phyloP scores from a whole-genome alignment of 768 basidiomycete species.

The Polyporus arcularius region DNA sequence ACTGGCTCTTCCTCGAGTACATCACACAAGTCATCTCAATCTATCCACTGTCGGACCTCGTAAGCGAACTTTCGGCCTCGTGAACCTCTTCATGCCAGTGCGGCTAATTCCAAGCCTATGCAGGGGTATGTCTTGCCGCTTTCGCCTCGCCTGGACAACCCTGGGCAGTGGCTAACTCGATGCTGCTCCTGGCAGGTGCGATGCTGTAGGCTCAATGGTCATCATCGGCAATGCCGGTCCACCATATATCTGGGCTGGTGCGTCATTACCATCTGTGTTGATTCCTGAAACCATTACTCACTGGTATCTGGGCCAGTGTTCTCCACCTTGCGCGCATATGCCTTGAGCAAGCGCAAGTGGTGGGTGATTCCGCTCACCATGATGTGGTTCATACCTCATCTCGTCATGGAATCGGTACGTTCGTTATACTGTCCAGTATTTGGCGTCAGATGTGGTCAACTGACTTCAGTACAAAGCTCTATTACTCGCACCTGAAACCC shows the following conservation, averaged over 20 bases:
- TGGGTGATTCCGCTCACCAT: background rate
- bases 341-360: constrained; percentile 6
- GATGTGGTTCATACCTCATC: background rate
- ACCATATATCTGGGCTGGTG: constrained; percentile 10
- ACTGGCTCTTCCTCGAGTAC: constrained; percentile 14
- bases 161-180: no score
- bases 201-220: constrained; percentile 4
- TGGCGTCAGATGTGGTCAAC: no score
- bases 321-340: constrained; percentile 10
- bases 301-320: background rate
- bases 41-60: constrained; percentile 2
- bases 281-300: no score
- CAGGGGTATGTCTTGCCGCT: no score
- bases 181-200: background rate
- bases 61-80: background rate
- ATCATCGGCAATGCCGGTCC: constrained; percentile 10
- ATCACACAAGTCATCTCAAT: constrained; percentile 7
- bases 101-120: no score
- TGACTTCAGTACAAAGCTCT: background rate
- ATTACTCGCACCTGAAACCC: constrained; percentile 1
- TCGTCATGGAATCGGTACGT: constrained; percentile 2
- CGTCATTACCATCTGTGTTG: background rate
- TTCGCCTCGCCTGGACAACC: no score
- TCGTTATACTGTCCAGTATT: no score
- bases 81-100: no score